Percentiles rank a stretch among this genome's conserved stretches.
Evolutionary conservation across 2,329 filamentous ascomycete species (phyloP).

Genomic region (Botrytis fabae): DNA sequence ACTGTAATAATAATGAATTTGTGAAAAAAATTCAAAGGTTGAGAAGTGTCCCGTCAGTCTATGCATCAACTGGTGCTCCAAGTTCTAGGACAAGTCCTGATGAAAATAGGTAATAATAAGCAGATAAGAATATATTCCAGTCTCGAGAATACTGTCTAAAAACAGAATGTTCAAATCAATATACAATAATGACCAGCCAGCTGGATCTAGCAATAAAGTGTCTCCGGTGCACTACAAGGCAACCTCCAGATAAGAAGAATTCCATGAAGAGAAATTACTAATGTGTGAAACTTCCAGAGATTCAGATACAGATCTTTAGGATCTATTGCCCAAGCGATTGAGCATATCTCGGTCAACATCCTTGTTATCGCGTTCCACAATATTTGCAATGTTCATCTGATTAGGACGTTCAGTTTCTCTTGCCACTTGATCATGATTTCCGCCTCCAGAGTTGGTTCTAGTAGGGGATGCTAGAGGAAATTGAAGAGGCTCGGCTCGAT

Average conservation of each 20-base stretch:
- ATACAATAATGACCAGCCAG: background rate
- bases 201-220: background rate
- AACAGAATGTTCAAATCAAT: background rate
- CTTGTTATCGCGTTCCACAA: constrained; percentile 39
- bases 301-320: background rate
- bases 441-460: constrained; percentile 36
- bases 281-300: background rate
- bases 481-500: constrained; percentile 32
- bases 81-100: background rate
- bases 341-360: constrained; percentile 41
- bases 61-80: too few relatives aligned
- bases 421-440: constrained; percentile 17
- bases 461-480: constrained; percentile 39
- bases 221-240: background rate
- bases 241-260: background rate
- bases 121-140: background rate
- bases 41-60: too few relatives aligned
- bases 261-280: background rate
- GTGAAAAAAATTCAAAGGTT: too few relatives aligned
- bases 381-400: constrained; percentile 41
- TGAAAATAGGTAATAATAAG: too few relatives aligned
- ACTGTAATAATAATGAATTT: too few relatives aligned
- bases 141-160: background rate
- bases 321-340: constrained; percentile 32
- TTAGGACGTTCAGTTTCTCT: constrained; percentile 28